Conservation (phyloP, 164 flowering plant species). For the Umbilicus rupestris region DNA sequence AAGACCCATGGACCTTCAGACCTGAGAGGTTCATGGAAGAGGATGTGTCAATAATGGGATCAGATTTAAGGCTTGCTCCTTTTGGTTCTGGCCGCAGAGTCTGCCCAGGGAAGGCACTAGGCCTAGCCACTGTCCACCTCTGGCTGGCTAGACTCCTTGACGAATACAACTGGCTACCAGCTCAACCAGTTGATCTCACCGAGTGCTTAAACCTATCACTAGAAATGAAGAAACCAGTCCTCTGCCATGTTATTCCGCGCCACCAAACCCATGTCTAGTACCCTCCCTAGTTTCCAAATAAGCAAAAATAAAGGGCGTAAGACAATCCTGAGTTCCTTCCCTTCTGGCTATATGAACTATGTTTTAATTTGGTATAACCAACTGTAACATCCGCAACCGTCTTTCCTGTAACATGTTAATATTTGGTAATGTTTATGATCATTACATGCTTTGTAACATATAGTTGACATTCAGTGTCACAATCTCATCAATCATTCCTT, state of each 20-base stretch:
- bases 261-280: background rate
- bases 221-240: slow-evolving; percentile 63
- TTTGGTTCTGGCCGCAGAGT: slow-evolving; percentile 73
- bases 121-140: slow-evolving; percentile 54
- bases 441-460: background rate
- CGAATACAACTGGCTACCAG: slow-evolving; percentile 40
- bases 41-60: slow-evolving; percentile 62
- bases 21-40: slow-evolving; percentile 61
- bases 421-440: background rate
- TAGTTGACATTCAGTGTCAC: too few species aligned
- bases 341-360: background rate
- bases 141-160: slow-evolving; percentile 67
- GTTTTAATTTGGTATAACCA: background rate
- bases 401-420: slow-evolving; percentile 4
- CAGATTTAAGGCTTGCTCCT: slow-evolving; percentile 66
- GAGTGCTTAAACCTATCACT: slow-evolving; percentile 61
- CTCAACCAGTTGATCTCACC: slow-evolving; percentile 46
- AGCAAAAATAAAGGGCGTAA: background rate
- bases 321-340: background rate
- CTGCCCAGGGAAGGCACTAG: slow-evolving; percentile 66
- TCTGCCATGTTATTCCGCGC: slow-evolving; percentile 24
- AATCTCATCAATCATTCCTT: too few species aligned
- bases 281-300: background rate
- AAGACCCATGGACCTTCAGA: slow-evolving; percentile 52
- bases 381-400: background rate